Percentiles rank a stretch among this genome's conserved stretches.
phyloP scores from a whole-genome alignment of 1,284 basidiomycete species.

The Ceratobasidium sp. region DNA sequence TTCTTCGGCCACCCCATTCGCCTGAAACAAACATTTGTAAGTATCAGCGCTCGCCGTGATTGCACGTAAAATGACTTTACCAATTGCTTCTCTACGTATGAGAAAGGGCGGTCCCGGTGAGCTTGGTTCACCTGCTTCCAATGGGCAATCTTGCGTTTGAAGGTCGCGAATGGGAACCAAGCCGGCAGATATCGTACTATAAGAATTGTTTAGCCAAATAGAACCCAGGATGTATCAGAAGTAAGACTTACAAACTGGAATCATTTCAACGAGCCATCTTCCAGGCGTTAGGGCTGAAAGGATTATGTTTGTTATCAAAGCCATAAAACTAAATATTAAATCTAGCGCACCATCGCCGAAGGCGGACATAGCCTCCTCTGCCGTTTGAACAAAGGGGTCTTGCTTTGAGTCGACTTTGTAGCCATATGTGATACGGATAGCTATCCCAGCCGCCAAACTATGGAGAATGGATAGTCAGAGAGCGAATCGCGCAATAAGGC shows the following conservation, averaged over 20 bases:
- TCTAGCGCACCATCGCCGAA: not conserved
- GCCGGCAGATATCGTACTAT: not conserved
- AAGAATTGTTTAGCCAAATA: not conserved
- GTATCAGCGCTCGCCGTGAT: not conserved
- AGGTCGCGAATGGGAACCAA: conserved; percentile 9
- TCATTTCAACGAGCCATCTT: conserved; percentile 3
- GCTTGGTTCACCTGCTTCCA: not conserved
- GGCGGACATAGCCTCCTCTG: not conserved
- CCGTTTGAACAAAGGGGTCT: not conserved
- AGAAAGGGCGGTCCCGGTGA: not conserved
- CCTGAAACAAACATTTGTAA: not conserved
- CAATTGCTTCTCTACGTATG: not conserved
- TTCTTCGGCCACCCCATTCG: not conserved
- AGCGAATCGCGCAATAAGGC: too few relatives aligned
- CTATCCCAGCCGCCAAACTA: not conserved
- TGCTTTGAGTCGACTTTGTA: conserved; percentile 9
- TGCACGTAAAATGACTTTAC: not conserved
- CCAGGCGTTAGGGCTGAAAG: not conserved
- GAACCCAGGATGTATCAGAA: not conserved
- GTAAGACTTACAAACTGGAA: not conserved
- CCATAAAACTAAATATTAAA: not conserved
- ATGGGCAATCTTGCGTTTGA: not conserved
- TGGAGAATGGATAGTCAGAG: not conserved
- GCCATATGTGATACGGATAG: conserved; percentile 2
- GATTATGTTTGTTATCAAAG: not conserved